Base-by-base conservation (phyloP, 176 grass and related monocot species). In the Zizania latifolia region DNA sequence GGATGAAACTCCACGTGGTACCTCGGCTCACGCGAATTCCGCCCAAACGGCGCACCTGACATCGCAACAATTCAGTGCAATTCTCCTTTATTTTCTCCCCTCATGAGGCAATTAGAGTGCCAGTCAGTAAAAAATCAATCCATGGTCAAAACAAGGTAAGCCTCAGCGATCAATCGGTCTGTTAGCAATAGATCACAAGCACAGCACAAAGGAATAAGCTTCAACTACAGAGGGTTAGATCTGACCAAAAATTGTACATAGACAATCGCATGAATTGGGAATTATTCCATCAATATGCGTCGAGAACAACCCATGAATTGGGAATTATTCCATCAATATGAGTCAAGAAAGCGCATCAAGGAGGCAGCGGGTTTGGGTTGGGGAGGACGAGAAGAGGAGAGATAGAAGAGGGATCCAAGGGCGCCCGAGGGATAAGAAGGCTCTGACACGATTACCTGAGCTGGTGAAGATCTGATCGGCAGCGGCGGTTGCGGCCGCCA, bases 381-480 rank as follows among this genome's bases (percentile, higher is more conserved):
- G 0, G 27, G 4, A 35, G 37, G 16, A 11, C 28, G 23, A 5
- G 13, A 28, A 2, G 29, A 8, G 10, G 14, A 3, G 10, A 36
- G 39, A 53, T 2, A 51, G 13, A 24, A 22, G 30, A 32, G 17
- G 10, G 35, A 0, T 53, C 61, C 17, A 38, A 22, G 19, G 29
- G 29, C 12, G 5, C 54, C 23, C 5, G 13, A n/a, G 27, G 51
- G 70, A 68, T 16, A 16, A 30, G 33, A 0, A 29, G 73, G 22
- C 16, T 26, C 65, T 1, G 28, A 15, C 0, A 65, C 8, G 29
- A 32, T 63, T 67, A 92, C 90, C 86, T 60, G 90, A 78, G 1
- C 65, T 71, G 21, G 86, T 78, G 83, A 86, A 92, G 71, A 86
- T 89, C 65, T 89, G 83, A 51, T 92, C 86, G 44, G 40, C 50